These are phyloP conservation scores for Candida smagusa DNA, from an alignment of 1,139 yeast species.

Conservation along the genomic window DNA sequence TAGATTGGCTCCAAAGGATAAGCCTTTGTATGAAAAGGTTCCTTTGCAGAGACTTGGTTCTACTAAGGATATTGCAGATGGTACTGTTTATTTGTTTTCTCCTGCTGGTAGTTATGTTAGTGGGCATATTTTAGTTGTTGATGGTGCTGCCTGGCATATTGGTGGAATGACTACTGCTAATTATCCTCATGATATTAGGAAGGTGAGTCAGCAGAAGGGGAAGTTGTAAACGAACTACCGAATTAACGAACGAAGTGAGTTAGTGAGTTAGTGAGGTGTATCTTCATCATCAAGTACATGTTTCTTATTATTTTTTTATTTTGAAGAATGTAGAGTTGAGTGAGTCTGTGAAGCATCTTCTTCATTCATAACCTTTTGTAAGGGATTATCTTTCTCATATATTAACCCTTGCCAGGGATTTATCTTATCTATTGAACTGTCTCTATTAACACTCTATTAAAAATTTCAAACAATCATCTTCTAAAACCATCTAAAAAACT, in stretches of 20 bases:
- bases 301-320: no score
- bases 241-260: not conserved
- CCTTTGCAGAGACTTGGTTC: slow-evolving; percentile 79
- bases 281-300: no score
- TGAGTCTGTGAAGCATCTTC: no score
- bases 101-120: slow-evolving; percentile 76
- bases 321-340: no score
- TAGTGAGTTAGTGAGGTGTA: no score
- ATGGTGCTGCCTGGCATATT: slow-evolving; percentile 4
- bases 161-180: slow-evolving; percentile 1
- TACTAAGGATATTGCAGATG: slow-evolving; percentile 72
- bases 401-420: no score
- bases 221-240: not conserved
- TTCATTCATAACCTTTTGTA: no score
- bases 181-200: slow-evolving; percentile 3
- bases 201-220: slow-evolving; percentile 1
- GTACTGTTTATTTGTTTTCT: slow-evolving; percentile 79
- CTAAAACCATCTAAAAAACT: no score
- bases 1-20: slow-evolving; percentile 45
- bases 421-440: no score
- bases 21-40: slow-evolving; percentile 40
- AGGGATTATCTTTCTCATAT: no score
- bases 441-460: no score
- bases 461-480: no score
- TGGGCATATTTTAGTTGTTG: slow-evolving; percentile 72